A percentile compares a stretch with the other conserved stretches of the same genome.
Evolutionary conservation across 2,329 filamentous ascomycete species (phyloP).

Genomic region (Tolypocladium paradoxum): DNA sequence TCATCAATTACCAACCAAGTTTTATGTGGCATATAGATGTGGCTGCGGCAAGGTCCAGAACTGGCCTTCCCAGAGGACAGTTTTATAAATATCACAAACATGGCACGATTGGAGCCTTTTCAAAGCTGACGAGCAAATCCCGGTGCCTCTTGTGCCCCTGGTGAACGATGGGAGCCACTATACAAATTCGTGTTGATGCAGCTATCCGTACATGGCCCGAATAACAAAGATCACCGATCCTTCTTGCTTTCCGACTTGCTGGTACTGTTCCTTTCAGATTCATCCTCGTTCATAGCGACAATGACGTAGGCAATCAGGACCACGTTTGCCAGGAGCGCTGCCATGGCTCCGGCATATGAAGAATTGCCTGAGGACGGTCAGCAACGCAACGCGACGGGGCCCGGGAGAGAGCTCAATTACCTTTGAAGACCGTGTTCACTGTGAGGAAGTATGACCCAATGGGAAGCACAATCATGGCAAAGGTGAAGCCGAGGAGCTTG

Average conservation of each 20-base stretch:
- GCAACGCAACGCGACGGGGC: conserved; percentile 1
- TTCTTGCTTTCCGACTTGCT: conserved; percentile 37
- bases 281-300: conserved; percentile 83
- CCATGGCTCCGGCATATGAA: conserved; percentile 74
- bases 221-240: conserved; percentile 22
- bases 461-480: conserved; percentile 81
- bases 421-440: conserved; percentile 64
- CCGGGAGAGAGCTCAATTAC: conserved; percentile 32
- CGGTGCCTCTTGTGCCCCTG: not conserved
- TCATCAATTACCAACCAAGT: conserved; percentile 10
- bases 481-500: conserved; percentile 82
- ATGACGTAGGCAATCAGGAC: conserved; percentile 85
- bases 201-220: not conserved
- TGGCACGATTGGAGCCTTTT: not conserved
- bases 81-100: conserved; percentile 8
- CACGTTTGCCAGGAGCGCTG: conserved; percentile 83
- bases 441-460: conserved; percentile 84
- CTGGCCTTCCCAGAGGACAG: conserved; percentile 2
- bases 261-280: conserved; percentile 35
- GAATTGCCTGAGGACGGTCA: conserved; percentile 56
- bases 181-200: not conserved
- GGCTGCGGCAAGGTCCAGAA: conserved; percentile 2
- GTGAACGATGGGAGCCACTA: not conserved
- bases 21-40: conserved; percentile 11
- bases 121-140: not conserved